These are phyloP conservation scores for Gynandropsis gynandra DNA, from an alignment of 345 rosid genomes.

Conservation along the genomic window DNA sequence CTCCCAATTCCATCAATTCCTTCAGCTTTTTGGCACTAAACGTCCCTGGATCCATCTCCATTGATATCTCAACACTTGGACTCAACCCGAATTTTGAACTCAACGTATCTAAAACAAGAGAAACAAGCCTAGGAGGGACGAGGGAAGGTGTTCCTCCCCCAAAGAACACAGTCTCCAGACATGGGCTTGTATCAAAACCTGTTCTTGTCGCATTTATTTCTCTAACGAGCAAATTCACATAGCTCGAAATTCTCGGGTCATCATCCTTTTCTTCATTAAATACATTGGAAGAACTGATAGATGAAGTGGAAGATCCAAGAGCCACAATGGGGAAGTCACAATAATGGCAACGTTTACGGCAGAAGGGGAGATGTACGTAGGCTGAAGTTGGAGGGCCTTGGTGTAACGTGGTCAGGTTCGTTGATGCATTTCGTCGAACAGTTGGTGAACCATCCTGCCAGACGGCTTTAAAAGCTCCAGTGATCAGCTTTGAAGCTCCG, in stretches of 20 bases:
- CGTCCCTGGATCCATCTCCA: slow-evolving; percentile 98
- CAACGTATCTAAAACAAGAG: slow-evolving; percentile 50
- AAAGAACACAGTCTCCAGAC: slow-evolving; percentile 64
- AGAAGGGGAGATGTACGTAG: slow-evolving; percentile 87
- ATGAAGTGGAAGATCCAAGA: slow-evolving; percentile 49
- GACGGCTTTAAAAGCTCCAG: slow-evolving; percentile 7
- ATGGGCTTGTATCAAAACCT: slow-evolving; percentile 28
- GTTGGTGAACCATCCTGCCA: slow-evolving; percentile 30
- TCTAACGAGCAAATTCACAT: slow-evolving; percentile 41
- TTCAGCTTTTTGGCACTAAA: slow-evolving; percentile 52
- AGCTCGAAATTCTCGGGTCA: slow-evolving; percentile 66
- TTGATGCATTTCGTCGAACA: slow-evolving; percentile 73
- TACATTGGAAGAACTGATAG: slow-evolving; percentile 5
- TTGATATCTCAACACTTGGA: slow-evolving; percentile 65
- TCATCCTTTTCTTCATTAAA: slow-evolving; percentile 27
- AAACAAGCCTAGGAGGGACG: slow-evolving; percentile 69
- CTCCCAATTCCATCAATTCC: slow-evolving; percentile 60
- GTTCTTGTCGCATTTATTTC: slow-evolving; percentile 53
- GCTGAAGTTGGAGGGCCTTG: slow-evolving; percentile 60
- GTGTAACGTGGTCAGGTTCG: slow-evolving; percentile 28
- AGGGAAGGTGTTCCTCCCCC: slow-evolving; percentile 98
- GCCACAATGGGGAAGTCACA: slow-evolving; percentile 90
- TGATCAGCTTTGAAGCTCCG: slow-evolving; percentile 22
- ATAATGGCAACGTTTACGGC: slow-evolving; percentile 92
- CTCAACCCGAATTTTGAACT: slow-evolving; percentile 53